Evolutionary conservation across 2,329 filamentous ascomycete species (phyloP).

Genomic region (Claviceps fusiformis): DNA sequence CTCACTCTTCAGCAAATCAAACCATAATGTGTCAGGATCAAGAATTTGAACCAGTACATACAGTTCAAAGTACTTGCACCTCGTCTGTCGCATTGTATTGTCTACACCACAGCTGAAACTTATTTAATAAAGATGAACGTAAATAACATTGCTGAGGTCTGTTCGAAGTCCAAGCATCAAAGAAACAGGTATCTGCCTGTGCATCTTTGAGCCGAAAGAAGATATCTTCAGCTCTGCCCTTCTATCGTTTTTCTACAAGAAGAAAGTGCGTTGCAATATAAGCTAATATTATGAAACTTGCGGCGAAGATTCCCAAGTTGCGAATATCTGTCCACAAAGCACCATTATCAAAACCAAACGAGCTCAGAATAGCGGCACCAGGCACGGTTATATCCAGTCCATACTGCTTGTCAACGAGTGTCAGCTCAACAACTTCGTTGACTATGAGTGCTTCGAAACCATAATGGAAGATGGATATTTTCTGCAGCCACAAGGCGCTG

Average conservation of each 20-base stretch:
- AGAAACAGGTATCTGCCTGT: neutral
- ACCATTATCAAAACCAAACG: conserved; percentile 83
- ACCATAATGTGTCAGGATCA: neutral
- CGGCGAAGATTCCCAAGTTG: conserved; percentile 70
- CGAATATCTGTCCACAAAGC: conserved; percentile 76
- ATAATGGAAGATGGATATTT: conserved; percentile 94
- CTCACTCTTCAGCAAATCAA: neutral
- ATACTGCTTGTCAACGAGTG: conserved; percentile 85
- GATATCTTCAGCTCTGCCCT: neutral
- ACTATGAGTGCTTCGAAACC: conserved; percentile 94
- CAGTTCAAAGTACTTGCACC: neutral
- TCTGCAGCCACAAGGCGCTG: conserved; percentile 79
- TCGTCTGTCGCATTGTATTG: neutral
- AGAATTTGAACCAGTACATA: neutral
- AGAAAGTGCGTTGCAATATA: conserved; percentile 89
- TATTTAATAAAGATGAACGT: neutral
- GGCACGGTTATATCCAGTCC: conserved; percentile 94
- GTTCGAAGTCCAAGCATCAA: neutral
- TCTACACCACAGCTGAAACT: neutral
- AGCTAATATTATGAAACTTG: conserved; percentile 71
- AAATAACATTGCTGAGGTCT: neutral
- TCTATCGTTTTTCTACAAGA: conserved; percentile 64
- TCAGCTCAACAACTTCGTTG: conserved; percentile 86
- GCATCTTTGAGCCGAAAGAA: neutral
- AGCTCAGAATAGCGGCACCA: conserved; percentile 83